These are phyloP conservation scores for Metarhizium humberi DNA, from an alignment of 2,329 filamentous ascomycete species.

Conservation along the genomic window DNA sequence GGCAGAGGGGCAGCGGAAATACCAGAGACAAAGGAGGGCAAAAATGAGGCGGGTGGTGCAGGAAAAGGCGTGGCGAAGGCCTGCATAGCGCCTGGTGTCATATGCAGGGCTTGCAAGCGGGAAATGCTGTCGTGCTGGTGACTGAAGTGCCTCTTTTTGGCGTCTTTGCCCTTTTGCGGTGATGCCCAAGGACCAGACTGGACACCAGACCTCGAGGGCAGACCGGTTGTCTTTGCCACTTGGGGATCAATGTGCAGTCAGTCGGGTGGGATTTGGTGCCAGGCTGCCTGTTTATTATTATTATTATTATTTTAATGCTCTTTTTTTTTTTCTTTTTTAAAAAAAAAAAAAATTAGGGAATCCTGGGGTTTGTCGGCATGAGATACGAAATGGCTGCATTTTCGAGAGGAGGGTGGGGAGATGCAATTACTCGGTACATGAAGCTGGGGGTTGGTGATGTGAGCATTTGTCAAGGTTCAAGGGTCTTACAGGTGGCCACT, in stretches of 20 bases:
- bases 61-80: neutral
- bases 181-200: neutral
- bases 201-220: no score
- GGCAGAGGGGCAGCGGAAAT: neutral
- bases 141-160: no score
- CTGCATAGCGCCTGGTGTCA: neutral
- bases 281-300: neutral
- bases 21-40: neutral
- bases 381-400: neutral
- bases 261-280: neutral
- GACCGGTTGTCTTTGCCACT: no score
- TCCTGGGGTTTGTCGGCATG: neutral
- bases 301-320: neutral
- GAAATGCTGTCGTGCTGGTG: no score
- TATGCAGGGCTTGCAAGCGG: neutral
- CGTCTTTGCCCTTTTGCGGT: neutral
- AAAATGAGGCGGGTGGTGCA: neutral
- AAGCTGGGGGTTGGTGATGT: neutral
- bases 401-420: neutral
- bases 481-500: no score
- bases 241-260: neutral
- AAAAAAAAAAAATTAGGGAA: no score
- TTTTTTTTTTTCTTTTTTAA: neutral
- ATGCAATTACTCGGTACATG: neutral
- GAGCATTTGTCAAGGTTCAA: neutral